Evolutionary conservation across 768 basidiomycete genomes (phyloP).

Genomic region (Gymnopilus dilepis): DNA sequence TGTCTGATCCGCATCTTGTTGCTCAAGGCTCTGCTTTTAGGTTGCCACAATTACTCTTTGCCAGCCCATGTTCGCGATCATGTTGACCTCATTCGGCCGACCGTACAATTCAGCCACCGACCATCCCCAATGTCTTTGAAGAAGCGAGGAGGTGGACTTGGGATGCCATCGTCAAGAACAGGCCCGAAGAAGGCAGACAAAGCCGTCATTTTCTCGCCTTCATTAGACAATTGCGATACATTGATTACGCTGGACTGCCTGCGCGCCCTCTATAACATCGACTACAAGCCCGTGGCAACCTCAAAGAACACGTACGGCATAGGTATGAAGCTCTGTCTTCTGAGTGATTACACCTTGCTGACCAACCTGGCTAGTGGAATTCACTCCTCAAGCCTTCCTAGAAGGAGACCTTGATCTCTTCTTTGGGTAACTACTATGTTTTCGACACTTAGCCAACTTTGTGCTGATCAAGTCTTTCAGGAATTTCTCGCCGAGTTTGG

Average conservation of each 20-base stretch:
- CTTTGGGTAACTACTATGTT: conserved; percentile 7
- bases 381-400: conserved; percentile 34
- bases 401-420: conserved; percentile 30
- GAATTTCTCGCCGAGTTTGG: conserved; percentile 36
- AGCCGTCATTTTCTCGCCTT: conserved; percentile 28
- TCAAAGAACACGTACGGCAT: conserved; percentile 34
- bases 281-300: conserved; percentile 33
- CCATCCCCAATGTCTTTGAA: conserved; percentile 26
- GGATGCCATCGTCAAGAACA: conserved; percentile 25
- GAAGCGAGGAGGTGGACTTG: conserved; percentile 30
- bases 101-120: conserved; percentile 45
- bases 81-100: conserved; percentile 47
- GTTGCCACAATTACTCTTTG: conserved; percentile 44
- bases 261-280: conserved; percentile 31
- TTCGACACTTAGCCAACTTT: not conserved
- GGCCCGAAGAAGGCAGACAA: conserved; percentile 33
- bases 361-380: conserved; percentile 24
- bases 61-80: conserved; percentile 47
- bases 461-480: not conserved
- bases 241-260: conserved; percentile 36
- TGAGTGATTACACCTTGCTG: not conserved
- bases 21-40: conserved; percentile 23
- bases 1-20: not conserved
- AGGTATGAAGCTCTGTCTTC: conserved; percentile 19
- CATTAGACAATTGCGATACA: conserved; percentile 31